A percentile compares a stretch with the other conserved stretches of the same genome.
These are phyloP conservation scores for Elongisporangium undulatum DNA, from an alignment of 352 stramenopile species.

Conservation along the genomic window DNA sequence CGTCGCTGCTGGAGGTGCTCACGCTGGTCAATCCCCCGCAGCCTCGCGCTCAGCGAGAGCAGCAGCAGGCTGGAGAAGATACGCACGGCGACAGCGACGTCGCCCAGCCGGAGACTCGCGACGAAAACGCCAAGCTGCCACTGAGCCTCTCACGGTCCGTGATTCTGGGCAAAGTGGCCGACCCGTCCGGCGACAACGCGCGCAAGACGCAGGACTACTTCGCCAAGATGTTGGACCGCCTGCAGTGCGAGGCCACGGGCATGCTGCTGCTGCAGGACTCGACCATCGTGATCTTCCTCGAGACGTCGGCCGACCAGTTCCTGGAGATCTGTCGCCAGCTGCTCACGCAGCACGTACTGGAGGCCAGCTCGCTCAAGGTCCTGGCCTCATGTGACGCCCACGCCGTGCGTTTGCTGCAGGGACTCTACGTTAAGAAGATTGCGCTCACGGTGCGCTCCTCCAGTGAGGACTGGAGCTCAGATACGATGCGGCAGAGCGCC, in stretches of 20 bases:
- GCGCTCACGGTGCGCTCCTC: conserved; percentile 13
- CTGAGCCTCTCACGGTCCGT: conserved; percentile 41
- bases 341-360: conserved; percentile 27
- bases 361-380: conserved; percentile 38
- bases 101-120: conserved; percentile 3
- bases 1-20: conserved; percentile 47
- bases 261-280: conserved; percentile 52
- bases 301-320: conserved; percentile 58
- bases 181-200: conserved; percentile 37
- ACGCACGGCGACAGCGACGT: conserved; percentile 12
- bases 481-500: conserved; percentile 30
- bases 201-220: conserved; percentile 67
- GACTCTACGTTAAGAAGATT: conserved; percentile 67
- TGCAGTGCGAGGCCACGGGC: conserved; percentile 53
- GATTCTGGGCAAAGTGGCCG: conserved; percentile 31
- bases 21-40: conserved; percentile 33
- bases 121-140: conserved; percentile 27
- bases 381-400: conserved; percentile 63
- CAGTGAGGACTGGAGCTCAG: conserved; percentile 33
- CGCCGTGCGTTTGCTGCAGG: conserved; percentile 39
- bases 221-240: conserved; percentile 40
- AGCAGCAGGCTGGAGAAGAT: conserved; percentile 24
- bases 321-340: conserved; percentile 37
- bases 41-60: conserved; percentile 15
- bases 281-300: conserved; percentile 49